Percentiles rank a stretch among this genome's conserved stretches.
These are phyloP conservation scores for Ustilago xerochloae DNA, from an alignment of 1,284 basidiomycete genomes.

Conservation along the genomic window DNA sequence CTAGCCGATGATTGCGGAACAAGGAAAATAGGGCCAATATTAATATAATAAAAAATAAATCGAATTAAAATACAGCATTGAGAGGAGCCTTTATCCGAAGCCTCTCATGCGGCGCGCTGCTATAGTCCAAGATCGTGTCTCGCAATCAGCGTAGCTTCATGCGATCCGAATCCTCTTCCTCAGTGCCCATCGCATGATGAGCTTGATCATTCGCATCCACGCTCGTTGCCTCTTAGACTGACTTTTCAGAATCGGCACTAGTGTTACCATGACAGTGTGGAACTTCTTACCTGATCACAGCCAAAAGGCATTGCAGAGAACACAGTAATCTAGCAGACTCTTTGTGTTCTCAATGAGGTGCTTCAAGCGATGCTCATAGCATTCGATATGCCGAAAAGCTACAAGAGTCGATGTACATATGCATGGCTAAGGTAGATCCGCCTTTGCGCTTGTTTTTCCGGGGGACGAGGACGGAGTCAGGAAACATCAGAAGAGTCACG, in stretches of 20 bases:
- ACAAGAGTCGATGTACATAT: background rate
- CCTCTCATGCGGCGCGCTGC: background rate
- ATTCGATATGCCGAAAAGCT: too few relatives aligned
- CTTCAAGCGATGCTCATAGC: background rate
- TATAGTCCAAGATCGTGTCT: too few relatives aligned
- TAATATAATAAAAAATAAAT: background rate
- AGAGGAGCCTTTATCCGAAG: background rate
- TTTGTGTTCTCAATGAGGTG: too few relatives aligned
- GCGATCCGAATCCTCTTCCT: constrained; percentile 9
- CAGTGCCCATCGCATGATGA: background rate
- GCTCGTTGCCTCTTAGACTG: too few relatives aligned
- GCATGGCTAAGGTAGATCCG: too few relatives aligned
- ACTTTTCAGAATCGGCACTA: too few relatives aligned
- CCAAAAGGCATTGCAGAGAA: too few relatives aligned
- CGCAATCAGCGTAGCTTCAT: too few relatives aligned
- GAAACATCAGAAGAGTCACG: background rate
- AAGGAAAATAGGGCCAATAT: background rate
- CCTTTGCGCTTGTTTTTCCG: background rate
- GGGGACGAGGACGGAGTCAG: background rate
- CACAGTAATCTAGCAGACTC: too few relatives aligned
- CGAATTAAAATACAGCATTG: background rate
- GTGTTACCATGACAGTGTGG: too few relatives aligned
- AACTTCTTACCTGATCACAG: too few relatives aligned
- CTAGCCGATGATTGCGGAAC: too few relatives aligned
- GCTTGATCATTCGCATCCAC: background rate